Evolutionary conservation across 192 early-diverging fungal genomes (phyloP), one percentile per base, ranked within the genome.

Genomic region (Backusella tarrabulga): DNA sequence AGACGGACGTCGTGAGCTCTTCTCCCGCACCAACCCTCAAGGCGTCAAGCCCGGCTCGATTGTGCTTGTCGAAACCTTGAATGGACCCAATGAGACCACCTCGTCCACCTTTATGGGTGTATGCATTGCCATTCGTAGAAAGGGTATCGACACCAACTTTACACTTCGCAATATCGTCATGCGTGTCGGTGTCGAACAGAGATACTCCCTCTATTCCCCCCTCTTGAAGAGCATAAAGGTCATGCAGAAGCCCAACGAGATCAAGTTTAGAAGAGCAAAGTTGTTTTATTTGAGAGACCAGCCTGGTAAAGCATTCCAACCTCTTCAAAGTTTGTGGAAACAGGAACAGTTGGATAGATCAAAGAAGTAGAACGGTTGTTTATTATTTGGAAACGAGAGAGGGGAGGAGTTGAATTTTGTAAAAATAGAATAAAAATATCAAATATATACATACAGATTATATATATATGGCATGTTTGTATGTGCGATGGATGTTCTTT

Each of bases 211-310:
- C 21, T 94, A 92, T 76, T 95, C 94, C 60, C 94, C 94, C 19
- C 75, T 95, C 81, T 84, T 95, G 66, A 92, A 93, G 81, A 81
- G 80, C 23, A 91, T 95, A 78, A 87, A 92, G 77, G 84, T 93
- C 40, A 75, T 93, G 78, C 82, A 85, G 70, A 79, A 67, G 23
- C 46, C 81, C 50, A 85, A 83, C 54, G 85, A 87, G n/a, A 60
- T 54, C 23, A 86, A 89, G 14, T 88, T 86, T 79, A 88, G 89
- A 81, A 87, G 93, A 72, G 91, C 92, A 7, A 95, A 93, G 83
- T 78, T 95, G 78, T 93, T 87, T 75, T 95, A 93, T 80, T 73
- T 95, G 80, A 84, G 93, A 75, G 89, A 95, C 72, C 89, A 91
- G 72, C 92, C 93, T 17, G 93, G 91, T 70, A 91, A 90, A 75